Evolutionary conservation across 176 grass and related monocot genomes (phyloP).

Genomic region (Zoysia pacifica): DNA sequence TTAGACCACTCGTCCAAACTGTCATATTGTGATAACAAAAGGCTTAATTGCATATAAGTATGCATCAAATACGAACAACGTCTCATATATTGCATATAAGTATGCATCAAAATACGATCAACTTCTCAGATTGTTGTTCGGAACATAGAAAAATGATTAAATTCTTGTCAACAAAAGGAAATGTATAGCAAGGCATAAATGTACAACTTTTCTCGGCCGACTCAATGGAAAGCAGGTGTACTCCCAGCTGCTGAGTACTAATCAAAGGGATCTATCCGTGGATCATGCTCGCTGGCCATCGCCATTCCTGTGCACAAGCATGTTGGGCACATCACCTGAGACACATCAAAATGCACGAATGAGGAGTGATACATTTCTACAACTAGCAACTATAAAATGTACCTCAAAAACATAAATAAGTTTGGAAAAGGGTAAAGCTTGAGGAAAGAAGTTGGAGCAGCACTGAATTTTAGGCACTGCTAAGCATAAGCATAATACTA

Average conservation of each 20-base stretch:
- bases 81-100: no score
- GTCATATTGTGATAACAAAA: neutral
- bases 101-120: no score
- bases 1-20: slow-evolving; percentile 99
- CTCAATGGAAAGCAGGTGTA: neutral
- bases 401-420: neutral
- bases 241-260: slow-evolving; percentile 27
- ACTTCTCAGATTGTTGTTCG: no score
- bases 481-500: neutral
- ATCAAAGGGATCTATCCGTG: slow-evolving; percentile 92
- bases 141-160: neutral
- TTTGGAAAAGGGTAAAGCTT: neutral
- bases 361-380: neutral
- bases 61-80: no score
- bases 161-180: neutral
- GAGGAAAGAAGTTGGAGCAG: neutral
- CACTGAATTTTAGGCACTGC: neutral
- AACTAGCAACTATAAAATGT: neutral
- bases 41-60: no score
- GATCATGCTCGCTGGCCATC: slow-evolving; percentile 96
- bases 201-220: neutral
- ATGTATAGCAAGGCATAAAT: neutral
- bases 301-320: slow-evolving; percentile 96
- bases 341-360: neutral
- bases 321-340: slow-evolving; percentile 93